Percentiles rank a stretch among this genome's conserved stretches.
These are phyloP conservation scores for Pythium oligandrum DNA, from an alignment of 352 stramenopile species.

Conservation along the genomic window DNA sequence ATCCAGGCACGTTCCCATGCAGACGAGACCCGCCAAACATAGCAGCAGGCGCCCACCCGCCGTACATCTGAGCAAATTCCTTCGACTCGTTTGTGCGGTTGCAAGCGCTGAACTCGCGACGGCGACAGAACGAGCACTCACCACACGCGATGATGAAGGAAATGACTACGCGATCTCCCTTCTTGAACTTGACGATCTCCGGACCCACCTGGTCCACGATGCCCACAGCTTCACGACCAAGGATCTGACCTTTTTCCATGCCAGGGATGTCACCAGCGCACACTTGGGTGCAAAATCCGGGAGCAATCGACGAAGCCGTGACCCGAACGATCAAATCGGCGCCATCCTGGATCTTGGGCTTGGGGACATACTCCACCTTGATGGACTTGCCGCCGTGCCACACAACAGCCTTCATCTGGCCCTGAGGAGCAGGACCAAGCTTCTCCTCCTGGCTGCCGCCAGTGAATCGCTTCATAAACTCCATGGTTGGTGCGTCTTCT, in stretches of 20 bases:
- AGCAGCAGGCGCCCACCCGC: constrained; percentile 53
- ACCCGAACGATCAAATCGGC: constrained; percentile 61
- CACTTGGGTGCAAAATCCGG: constrained; percentile 46
- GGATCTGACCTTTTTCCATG: constrained; percentile 56
- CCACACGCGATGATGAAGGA: constrained; percentile 70
- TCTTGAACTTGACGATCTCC: constrained; percentile 44
- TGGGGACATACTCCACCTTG: constrained; percentile 45
- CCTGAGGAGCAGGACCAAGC: constrained; percentile 10
- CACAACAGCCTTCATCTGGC: constrained; percentile 51
- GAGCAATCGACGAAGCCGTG: constrained; percentile 52
- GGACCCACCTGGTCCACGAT: constrained; percentile 46
- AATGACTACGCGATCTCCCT: constrained; percentile 67
- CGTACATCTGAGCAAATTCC: constrained; percentile 61
- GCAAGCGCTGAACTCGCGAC: constrained; percentile 57
- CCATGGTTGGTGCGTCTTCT: constrained; percentile 12
- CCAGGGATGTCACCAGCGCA: constrained; percentile 26
- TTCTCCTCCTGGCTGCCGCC: constrained; percentile 17
- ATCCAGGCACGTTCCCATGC: constrained; percentile 54
- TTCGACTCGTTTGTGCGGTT: constrained; percentile 69
- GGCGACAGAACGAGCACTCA: constrained; percentile 58
- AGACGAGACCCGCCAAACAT: constrained; percentile 53
- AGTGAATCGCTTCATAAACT: constrained; percentile 28
- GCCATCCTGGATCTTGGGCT: constrained; percentile 49
- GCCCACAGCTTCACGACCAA: constrained; percentile 69
- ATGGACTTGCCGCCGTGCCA: constrained; percentile 50